A percentile compares a stretch with the other conserved stretches of the same genome.
These are phyloP conservation scores for Allium cepa DNA, from an alignment of 106 monocot genomes.

Conservation along the genomic window DNA sequence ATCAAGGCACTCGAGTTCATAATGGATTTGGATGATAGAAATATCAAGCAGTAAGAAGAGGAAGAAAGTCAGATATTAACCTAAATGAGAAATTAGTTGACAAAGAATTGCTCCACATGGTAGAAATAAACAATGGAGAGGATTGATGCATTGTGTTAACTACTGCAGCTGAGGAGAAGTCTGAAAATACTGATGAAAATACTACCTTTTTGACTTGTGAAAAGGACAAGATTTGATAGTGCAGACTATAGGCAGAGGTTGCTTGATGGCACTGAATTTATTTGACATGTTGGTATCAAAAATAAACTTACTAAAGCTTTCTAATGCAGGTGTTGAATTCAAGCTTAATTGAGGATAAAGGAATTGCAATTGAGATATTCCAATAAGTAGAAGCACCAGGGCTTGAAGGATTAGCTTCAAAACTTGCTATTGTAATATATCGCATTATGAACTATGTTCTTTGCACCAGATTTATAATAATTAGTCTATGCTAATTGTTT, in stretches of 20 bases:
- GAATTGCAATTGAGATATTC: conserved; percentile 60
- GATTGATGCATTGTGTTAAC: neutral
- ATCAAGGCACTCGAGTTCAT: conserved; percentile 70
- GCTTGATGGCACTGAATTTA: conserved; percentile 61
- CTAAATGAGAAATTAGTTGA: conserved; percentile 66
- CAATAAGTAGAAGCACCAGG: conserved; percentile 56
- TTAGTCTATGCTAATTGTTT: too few species aligned
- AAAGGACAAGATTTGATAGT: conserved; percentile 68
- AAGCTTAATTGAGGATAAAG: conserved; percentile 33
- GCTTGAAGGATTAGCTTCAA: conserved; percentile 26
- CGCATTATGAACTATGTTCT: too few species aligned
- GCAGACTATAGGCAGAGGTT: conserved; percentile 84
- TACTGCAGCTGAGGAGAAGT: neutral
- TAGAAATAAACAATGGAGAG: conserved; percentile 34
- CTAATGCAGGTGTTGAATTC: conserved; percentile 80
- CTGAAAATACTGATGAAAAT: neutral
- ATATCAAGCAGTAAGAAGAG: neutral
- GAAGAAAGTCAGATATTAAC: conserved; percentile 22
- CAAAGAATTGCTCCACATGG: conserved; percentile 71
- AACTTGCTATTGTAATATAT: conserved; percentile 16
- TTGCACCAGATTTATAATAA: too few species aligned
- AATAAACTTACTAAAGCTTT: conserved; percentile 47
- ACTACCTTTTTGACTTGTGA: conserved; percentile 64
- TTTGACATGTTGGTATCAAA: conserved; percentile 31
- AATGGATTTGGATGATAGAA: conserved; percentile 19